Evolutionary conservation across 1,284 basidiomycete species (phyloP).

Genomic region (Ganoderma meredithae): DNA sequence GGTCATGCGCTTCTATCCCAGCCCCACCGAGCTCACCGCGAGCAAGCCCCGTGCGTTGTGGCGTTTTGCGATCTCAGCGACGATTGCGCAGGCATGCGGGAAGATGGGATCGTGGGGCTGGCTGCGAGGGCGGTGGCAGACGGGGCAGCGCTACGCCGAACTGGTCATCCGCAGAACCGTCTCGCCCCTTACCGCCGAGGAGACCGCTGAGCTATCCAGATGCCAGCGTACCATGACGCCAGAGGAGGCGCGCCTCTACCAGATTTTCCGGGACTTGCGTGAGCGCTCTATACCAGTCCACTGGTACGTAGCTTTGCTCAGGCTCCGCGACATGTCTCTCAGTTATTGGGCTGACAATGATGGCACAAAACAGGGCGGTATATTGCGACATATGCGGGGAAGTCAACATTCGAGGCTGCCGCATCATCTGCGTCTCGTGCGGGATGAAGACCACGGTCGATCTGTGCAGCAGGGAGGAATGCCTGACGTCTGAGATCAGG

Average conservation of each 20-base stretch:
- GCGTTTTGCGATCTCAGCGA: slow-evolving; percentile 35
- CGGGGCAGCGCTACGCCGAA: slow-evolving; percentile 1
- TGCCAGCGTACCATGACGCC: slow-evolving; percentile 11
- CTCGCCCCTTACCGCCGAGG: neutral
- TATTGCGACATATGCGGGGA: slow-evolving; percentile 13
- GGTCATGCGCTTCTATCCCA: slow-evolving; percentile 35
- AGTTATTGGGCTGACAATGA: neutral
- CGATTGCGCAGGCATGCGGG: slow-evolving; percentile 21
- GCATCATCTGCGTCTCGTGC: slow-evolving; percentile 15
- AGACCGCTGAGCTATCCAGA: slow-evolving; percentile 3
- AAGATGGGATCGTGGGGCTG: neutral
- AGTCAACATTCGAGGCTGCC: slow-evolving; percentile 4
- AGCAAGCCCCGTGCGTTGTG: slow-evolving; percentile 35
- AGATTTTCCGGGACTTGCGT: slow-evolving; percentile 8
- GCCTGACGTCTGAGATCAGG: slow-evolving; percentile 1
- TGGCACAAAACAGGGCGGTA: neutral
- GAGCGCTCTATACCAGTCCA: slow-evolving; percentile 5
- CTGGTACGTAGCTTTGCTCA: neutral
- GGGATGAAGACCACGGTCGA: slow-evolving; percentile 13
- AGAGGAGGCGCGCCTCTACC: slow-evolving; percentile 2
- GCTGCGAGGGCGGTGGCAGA: slow-evolving; percentile 6
- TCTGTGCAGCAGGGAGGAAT: slow-evolving; percentile 13
- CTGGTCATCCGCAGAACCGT: neutral
- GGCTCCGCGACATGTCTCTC: no score
- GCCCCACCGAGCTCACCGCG: slow-evolving; percentile 23